Evolutionary conservation across 192 early-diverging fungal genomes (phyloP), one percentile per base, ranked within the genome.

Genomic region (Diversispora epigaea): DNA sequence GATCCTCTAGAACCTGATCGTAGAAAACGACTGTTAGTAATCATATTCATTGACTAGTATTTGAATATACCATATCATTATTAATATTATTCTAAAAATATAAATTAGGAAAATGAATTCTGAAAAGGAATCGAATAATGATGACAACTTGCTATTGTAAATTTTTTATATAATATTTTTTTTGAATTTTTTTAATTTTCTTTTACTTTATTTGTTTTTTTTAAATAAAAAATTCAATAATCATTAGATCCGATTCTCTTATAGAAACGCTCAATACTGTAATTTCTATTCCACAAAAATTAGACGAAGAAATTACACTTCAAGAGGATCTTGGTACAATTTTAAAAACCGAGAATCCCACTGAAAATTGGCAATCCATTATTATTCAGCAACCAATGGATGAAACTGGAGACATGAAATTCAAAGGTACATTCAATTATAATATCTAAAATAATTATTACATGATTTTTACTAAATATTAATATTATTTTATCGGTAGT

Each of bases 351-450:
- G 15, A 64, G 43, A 49, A 21, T 2, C 15, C 21, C 10, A 17
- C 6, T 40, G 40, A 75, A 9, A 39, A 75, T 22, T 75, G 73
- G 73, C 19, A 52, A 61, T 39, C 17, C 10, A 0, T 73, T 21
- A 64, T 64, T 25, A 49, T 64, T 14, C 15, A 25, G 15, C 47
- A 75, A 40, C 8, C 58, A 6, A 49, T 65, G 61, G 61, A 75
- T 52, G 73, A 65, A 64, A 6, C 52, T 40, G 3, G 61, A 45
- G 49, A 40, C 63, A 22, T 75, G 39, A 75, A 75, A 75, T 75
- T 65, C 40, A 43, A 71, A 56, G 69, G 69, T 71, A 71, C 8
- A 11, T 52, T 43, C n/a, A 15, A 39, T 49, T 68, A 40, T n/a
- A 10, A 43, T 57, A 6, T 1, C n/a, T 43, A n/a, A 58, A 22